Percentiles rank a stretch among this genome's conserved stretches.
These are phyloP conservation scores for Suillus americanus DNA, from an alignment of 768 basidiomycete genomes.

Conservation along the genomic window DNA sequence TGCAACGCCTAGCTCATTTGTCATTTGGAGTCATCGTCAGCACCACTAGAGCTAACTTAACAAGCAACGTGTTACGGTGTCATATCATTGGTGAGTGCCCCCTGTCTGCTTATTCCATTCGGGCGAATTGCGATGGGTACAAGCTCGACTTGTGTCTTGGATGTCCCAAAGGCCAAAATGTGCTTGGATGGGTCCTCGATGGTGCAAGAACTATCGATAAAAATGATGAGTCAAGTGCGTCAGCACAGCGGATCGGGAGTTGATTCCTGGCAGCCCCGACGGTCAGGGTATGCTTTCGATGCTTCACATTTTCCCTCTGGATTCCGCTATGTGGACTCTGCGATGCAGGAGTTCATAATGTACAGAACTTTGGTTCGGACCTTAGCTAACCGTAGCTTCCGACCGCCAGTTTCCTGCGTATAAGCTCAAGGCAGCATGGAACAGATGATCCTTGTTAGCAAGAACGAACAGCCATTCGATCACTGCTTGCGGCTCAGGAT, in stretches of 20 bases:
- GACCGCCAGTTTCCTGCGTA: not conserved
- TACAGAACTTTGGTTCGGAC: not conserved
- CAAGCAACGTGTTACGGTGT: not conserved
- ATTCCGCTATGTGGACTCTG: not conserved
- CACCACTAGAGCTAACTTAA: not conserved
- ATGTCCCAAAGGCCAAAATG: not conserved
- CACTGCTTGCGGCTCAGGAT: slow-evolving; percentile 6
- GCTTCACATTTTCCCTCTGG: not conserved
- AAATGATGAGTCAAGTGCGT: not conserved
- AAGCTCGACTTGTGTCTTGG: no score
- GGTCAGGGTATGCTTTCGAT: not conserved
- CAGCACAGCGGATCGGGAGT: not conserved
- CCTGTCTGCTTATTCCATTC: not conserved
- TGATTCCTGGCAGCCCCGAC: not conserved
- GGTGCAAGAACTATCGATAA: not conserved
- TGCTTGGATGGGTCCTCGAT: not conserved
- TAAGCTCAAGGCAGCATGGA: slow-evolving; percentile 12
- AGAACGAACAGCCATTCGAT: slow-evolving; percentile 16
- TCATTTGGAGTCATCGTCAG: not conserved
- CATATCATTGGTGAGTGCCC: not conserved
- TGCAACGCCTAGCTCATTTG: not conserved
- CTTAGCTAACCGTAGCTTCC: not conserved
- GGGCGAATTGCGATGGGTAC: not conserved
- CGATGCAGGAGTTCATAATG: not conserved
- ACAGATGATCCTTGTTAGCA: slow-evolving; percentile 14